Evolutionary conservation across 169 alveolate species (phyloP).

Genomic region (Theileria parva): DNA sequence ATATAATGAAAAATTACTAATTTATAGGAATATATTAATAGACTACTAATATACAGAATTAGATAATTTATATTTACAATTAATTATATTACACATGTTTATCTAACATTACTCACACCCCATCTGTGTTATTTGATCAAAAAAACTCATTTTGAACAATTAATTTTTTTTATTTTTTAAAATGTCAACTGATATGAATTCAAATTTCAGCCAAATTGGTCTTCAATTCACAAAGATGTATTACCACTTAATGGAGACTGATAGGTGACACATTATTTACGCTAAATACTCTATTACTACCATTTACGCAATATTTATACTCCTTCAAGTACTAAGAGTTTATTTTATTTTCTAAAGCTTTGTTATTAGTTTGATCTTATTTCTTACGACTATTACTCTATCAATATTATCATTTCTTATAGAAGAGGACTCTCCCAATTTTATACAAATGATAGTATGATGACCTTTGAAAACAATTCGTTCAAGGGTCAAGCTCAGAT

Average conservation of each 20-base stretch:
- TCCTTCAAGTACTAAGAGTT: background rate
- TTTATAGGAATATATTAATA: too few species aligned
- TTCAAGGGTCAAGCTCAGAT: constrained; percentile 78
- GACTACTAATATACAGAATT: too few species aligned
- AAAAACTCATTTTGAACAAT: background rate
- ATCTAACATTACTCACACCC: background rate
- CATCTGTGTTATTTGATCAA: background rate
- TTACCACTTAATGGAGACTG: constrained; percentile 60
- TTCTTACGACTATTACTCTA: background rate
- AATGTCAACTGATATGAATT: constrained; percentile 49
- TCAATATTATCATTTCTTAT: background rate
- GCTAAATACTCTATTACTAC: background rate
- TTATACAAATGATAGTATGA: constrained; percentile 84
- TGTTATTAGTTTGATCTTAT: background rate
- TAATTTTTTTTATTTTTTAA: background rate
- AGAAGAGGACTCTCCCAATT: constrained; percentile 64
- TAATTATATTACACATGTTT: background rate
- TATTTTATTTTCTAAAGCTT: background rate
- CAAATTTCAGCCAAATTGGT: constrained; percentile 56
- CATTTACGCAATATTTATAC: background rate
- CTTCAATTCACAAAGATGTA: constrained; percentile 56
- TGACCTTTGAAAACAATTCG: constrained; percentile 82
- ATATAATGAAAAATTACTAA: too few species aligned
- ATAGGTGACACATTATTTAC: constrained; percentile 40
- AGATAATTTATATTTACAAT: background rate